phyloP scores from a whole-genome alignment of 345 rosid species.

The Corymbia maculata region DNA sequence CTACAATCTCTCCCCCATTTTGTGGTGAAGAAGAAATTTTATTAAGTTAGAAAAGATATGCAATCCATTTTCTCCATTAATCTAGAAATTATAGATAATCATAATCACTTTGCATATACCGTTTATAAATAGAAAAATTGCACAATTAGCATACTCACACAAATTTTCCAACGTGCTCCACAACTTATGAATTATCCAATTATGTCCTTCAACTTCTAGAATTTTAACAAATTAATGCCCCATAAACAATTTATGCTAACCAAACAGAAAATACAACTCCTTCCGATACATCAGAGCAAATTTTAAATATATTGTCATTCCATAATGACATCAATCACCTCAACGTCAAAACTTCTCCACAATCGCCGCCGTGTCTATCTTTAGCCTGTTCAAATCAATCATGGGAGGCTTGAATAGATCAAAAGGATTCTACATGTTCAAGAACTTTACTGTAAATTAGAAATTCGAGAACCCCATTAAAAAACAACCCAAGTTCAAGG shows the following conservation, averaged over 20 bases:
- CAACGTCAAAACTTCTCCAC: not conserved
- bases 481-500: not conserved
- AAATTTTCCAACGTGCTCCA: not conserved
- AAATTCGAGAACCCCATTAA: not conserved
- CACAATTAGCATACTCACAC: not conserved
- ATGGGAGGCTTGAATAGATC: not conserved
- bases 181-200: not conserved
- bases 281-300: not conserved
- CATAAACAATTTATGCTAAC: not conserved
- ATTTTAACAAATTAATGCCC: not conserved
- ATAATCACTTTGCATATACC: not conserved
- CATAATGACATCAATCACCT: not conserved
- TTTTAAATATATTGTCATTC: not conserved
- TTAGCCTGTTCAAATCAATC: not conserved
- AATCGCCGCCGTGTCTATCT: not conserved
- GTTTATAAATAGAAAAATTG: not conserved
- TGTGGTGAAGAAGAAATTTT: not conserved
- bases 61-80: not conserved
- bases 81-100: too few relatives aligned
- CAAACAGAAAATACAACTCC: not conserved
- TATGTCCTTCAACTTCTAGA: not conserved
- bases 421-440: not conserved
- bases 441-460: not conserved
- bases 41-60: not conserved
- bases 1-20: not conserved